These are phyloP conservation scores for Clathrus columnatus DNA, from an alignment of 768 basidiomycete genomes.

Conservation along the genomic window DNA sequence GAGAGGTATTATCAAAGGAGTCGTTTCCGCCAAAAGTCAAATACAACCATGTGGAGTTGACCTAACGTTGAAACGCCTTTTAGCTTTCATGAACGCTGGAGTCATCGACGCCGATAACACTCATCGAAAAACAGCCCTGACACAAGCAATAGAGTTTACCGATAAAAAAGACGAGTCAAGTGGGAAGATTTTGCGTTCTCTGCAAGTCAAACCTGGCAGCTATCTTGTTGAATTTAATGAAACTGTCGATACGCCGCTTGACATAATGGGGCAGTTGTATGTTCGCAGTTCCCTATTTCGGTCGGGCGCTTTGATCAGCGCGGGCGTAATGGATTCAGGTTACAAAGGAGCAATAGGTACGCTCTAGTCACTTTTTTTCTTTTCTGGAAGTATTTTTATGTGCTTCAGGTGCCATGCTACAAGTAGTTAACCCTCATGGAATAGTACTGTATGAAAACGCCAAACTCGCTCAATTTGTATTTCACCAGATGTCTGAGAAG, in stretches of 20 bases:
- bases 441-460: slow-evolving; percentile 11
- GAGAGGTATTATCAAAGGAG: background rate
- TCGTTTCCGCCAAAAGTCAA: slow-evolving; percentile 1
- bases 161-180: background rate
- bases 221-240: slow-evolving; percentile 20
- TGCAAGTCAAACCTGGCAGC: slow-evolving; percentile 10
- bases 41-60: slow-evolving; percentile 16
- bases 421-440: slow-evolving; percentile 15
- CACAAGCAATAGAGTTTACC: slow-evolving; percentile 10
- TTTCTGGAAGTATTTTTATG: background rate
- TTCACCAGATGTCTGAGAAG: slow-evolving; percentile 14
- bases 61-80: slow-evolving; percentile 9
- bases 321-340: slow-evolving; percentile 14
- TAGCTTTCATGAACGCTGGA: slow-evolving; percentile 10
- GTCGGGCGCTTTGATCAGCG: slow-evolving; percentile 13
- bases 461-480: slow-evolving; percentile 12
- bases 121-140: slow-evolving; percentile 10
- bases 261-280: slow-evolving; percentile 15
- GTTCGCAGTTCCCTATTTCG: slow-evolving; percentile 17
- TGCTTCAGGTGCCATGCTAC: slow-evolving; percentile 3
- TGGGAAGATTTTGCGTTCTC: background rate
- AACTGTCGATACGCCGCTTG: slow-evolving; percentile 13
- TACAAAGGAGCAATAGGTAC: slow-evolving; percentile 14
- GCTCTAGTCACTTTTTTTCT: background rate
- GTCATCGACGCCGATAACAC: slow-evolving; percentile 16